Conservation (phyloP, 306 rosid genomes). For the Dalbergia cultrata region DNA sequence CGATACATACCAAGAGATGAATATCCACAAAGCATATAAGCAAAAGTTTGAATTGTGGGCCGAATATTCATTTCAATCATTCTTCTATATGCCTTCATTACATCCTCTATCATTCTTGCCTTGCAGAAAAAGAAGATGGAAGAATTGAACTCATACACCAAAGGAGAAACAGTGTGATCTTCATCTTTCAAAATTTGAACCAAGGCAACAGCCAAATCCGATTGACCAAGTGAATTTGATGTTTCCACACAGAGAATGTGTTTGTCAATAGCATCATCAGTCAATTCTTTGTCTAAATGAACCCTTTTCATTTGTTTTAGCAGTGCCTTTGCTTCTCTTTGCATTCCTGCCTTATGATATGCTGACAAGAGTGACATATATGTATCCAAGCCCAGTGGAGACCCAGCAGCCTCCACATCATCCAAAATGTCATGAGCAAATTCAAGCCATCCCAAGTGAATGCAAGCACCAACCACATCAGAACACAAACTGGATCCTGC, state of each 20-base stretch:
- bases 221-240: slow-evolving; percentile 34
- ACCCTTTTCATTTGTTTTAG: slow-evolving; percentile 70
- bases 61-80: slow-evolving; percentile 65
- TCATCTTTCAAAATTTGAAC: slow-evolving; percentile 58
- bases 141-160: slow-evolving; percentile 68
- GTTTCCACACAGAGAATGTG: slow-evolving; percentile 18
- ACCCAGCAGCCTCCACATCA: slow-evolving; percentile 64
- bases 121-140: slow-evolving; percentile 81
- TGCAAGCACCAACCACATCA: slow-evolving; percentile 71
- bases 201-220: slow-evolving; percentile 61
- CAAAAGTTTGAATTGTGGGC: slow-evolving; percentile 70
- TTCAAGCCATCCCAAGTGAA: slow-evolving; percentile 87
- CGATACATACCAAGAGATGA: slow-evolving; percentile 78
- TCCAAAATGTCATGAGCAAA: slow-evolving; percentile 91
- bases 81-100: slow-evolving; percentile 75
- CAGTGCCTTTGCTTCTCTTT: slow-evolving; percentile 75
- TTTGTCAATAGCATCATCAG: slow-evolving; percentile 55
- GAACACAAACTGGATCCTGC: slow-evolving; percentile 66
- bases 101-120: slow-evolving; percentile 89
- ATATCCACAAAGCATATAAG: slow-evolving; percentile 61
- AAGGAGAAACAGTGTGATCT: slow-evolving; percentile 44
- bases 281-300: slow-evolving; percentile 36
- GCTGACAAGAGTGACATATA: slow-evolving; percentile 67
- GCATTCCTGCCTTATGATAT: slow-evolving; percentile 65
- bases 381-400: slow-evolving; percentile 49